Evolutionary conservation across 805 yeast genomes (phyloP).

Genomic region (Sungouiozyma ichnusensis): DNA sequence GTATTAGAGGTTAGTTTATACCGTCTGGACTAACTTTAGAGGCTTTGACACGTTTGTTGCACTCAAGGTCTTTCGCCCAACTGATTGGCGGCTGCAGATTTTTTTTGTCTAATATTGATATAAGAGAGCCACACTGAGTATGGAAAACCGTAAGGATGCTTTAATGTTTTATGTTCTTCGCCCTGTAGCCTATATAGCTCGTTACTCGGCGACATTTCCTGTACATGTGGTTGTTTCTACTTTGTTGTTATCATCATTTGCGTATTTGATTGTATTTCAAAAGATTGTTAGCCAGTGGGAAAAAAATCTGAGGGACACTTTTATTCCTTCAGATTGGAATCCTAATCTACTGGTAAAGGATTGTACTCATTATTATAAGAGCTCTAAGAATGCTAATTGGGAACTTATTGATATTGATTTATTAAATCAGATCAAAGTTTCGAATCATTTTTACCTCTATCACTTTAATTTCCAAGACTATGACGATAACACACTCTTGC

Average conservation of each 20-base stretch:
- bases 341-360: conserved; percentile 17
- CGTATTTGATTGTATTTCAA: conserved; percentile 66
- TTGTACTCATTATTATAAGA: conserved; percentile 21
- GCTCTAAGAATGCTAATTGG: conserved; percentile 10
- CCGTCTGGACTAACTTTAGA: no score
- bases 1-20: no score
- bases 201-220: conserved; percentile 65
- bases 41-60: no score
- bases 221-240: conserved; percentile 72
- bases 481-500: conserved; percentile 7
- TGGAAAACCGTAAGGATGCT: neutral
- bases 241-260: conserved; percentile 64
- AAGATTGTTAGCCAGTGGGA: conserved; percentile 42
- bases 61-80: no score
- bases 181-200: conserved; percentile 39
- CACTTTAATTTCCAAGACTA: conserved; percentile 17
- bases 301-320: conserved; percentile 17
- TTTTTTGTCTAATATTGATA: neutral
- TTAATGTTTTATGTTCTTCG: conserved; percentile 3
- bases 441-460: conserved; percentile 24
- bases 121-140: no score
- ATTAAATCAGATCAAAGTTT: conserved; percentile 4
- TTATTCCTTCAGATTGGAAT: conserved; percentile 9
- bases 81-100: neutral
- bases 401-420: conserved; percentile 7